Evolutionary conservation across 2,329 filamentous ascomycete species (phyloP), one percentile per base, ranked within the genome.

Genomic region (Hypoxylon sp.): DNA sequence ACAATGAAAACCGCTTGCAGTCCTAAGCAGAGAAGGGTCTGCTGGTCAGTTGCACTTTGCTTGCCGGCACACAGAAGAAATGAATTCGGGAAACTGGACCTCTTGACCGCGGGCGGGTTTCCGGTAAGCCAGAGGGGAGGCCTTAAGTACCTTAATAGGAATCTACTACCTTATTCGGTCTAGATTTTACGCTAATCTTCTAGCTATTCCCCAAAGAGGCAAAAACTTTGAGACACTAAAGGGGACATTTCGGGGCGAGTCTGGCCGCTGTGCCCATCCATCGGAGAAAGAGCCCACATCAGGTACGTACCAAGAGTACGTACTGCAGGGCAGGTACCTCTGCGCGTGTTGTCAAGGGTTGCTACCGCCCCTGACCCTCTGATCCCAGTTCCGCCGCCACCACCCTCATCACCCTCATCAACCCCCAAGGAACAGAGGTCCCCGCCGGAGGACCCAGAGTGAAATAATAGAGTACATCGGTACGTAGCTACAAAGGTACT

Each of bases 121-220:
- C 69, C 63, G 72, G 68, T 65, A 68, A 48, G 62, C 58, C 56
- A 47, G 43, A 45, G 48, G 52, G 52, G 50, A 65, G 61, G 62
- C 46, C 70, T 69, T 74, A 75, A 73, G 65, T 74, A 47, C 74
- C 74, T 54, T 52, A 70, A 73, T 71, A 55, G 69, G 74, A 71
- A 61, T 71, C 8, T 71, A 65, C 37, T 75, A 55, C 74, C 64
- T 5, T 7, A 25, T 71, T 45, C 8, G 57, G 72, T 47, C 56
- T 74, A 69, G 67, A 23, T 3, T 16, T 0, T 11, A 23, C 68
- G 51, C 74, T 74, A 75, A 45, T 1, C 0, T 21, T 3, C 0
- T 7, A 27, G 19, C 68, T 70, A 70, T 61, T 41, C 68, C 52
- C 37, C 1, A 27, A 53, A 50, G 43, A 29, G 65, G 73, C 48